Evolutionary conservation across 2,329 filamentous ascomycete species (phyloP), one percentile per base, ranked within the genome.

Genomic region (Knoxdaviesia proteae): DNA sequence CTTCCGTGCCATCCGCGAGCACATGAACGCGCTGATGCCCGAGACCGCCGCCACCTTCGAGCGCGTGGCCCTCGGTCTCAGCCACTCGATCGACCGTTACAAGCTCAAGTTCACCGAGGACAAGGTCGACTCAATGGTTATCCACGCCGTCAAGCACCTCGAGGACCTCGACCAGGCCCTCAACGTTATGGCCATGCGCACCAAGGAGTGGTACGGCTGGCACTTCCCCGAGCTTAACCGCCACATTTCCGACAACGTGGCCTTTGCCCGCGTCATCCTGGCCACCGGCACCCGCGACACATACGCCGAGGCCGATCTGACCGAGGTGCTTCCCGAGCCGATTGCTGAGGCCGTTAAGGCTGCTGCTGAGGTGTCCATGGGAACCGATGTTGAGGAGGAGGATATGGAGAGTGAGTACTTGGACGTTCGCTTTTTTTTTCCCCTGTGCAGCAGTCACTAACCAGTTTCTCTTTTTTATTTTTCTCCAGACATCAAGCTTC

Each of bases 141-240:
- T 98, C 45, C 90, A 98, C 65, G 87, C 87, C 45, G 90, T 98
- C 57, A 80, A 81, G 49, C 74, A 94, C 42, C 71, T 98, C 39
- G 90, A 98, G 58, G 90, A 98, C 50, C 68, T 98, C 47, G 90
- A 98, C 68, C 98, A 98, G 71, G 90, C 98, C 63, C 69, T 98
- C 49, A 98, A 98, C 68, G 90, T 84, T 53, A 96, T 94, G 58
- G 88, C 90, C 49, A 98, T 98, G 90, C 74, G 90, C 60, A 86
- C 94, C 48, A 96, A 96, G 76, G 90, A 98, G 63, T 98, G 90
- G 90, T 98, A 98, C 59, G 90, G 90, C 55, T 98, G 90, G 90
- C 90, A 96, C 64, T 98, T 96, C 68, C 90, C 90, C 36, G 90
- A 98, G 67, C 77, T 98, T 71, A 87, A 84, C 56, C 88, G 87